Evolutionary conservation across 768 basidiomycete genomes (phyloP), one percentile per base, ranked within the genome.

Genomic region (Lentinula boryana): DNA sequence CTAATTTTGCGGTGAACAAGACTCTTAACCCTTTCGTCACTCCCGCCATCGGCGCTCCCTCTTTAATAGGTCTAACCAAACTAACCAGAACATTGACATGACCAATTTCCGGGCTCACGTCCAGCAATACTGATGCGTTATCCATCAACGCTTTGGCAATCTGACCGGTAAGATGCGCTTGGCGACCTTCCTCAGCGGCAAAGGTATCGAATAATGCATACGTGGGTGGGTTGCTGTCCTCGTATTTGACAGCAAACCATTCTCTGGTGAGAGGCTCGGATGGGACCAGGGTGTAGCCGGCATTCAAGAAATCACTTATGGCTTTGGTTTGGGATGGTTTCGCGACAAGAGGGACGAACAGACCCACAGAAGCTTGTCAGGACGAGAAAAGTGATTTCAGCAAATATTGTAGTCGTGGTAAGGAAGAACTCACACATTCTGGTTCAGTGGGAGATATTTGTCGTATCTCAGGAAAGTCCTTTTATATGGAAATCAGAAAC

Each of bases 191-290:
- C 55, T 74, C 70, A 9, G 67, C 65, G 3, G 69, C 69, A 68
- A 76, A 77, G 8, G 76, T 75, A 65, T 77, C 76, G 69, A 78
- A 74, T 63, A 76, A 72, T 44, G 71, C 71, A 64, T 69, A 76
- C 9, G 69, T 68, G 12, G 63, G 57, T 40, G 69, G 61, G 50
- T 66, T 53, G 35, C 63, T 60, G 46, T 61, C 63, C 33, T 63
- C 62, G 61, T 72, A 71, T 59, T 71, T 74, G 35, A 75, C 57
- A 5, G 71, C 76, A 63, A 70, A 75, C 76, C 75, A 77, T 64
- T 77, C 74, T 23, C 70, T 65, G 8, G 76, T 76, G 49, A 68
- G 69, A 18, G 75, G 73, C 62, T 78, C 75, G 8, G 58, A 65
- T 5, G 68, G 54, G 46, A 73, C 69, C 33, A 75, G 64, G 5